Conservation (phyloP, 306 rosid species). For the Lagenaria siceraria region DNA sequence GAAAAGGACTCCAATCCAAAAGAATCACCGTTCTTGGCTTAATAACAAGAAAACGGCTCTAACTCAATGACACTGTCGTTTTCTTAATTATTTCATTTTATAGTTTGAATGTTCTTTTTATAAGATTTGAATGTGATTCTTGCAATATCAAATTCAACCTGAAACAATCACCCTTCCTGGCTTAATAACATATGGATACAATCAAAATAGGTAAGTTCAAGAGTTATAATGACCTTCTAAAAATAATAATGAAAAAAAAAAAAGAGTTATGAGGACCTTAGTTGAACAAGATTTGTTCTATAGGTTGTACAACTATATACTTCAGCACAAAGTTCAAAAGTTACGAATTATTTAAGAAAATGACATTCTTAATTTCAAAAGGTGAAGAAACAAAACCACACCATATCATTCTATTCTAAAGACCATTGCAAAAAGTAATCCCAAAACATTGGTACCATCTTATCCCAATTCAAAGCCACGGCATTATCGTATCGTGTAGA, state of each 20-base stretch:
- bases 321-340: no score
- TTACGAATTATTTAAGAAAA: background rate
- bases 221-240: background rate
- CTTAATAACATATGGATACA: background rate
- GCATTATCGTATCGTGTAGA: background rate
- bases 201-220: background rate
- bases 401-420: background rate
- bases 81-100: no score
- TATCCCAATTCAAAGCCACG: background rate
- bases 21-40: no score
- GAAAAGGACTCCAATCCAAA: no score
- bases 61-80: no score
- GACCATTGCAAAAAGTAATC: background rate
- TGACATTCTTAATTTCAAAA: background rate
- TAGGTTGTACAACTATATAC: no score
- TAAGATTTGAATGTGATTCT: background rate
- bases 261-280: no score
- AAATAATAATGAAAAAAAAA: no score
- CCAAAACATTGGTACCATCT: background rate
- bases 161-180: background rate
- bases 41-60: no score
- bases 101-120: no score
- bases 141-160: background rate
- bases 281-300: no score
- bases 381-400: background rate